Conservation (phyloP, 2,329 filamentous ascomycete species). For the Nemania sp. region DNA sequence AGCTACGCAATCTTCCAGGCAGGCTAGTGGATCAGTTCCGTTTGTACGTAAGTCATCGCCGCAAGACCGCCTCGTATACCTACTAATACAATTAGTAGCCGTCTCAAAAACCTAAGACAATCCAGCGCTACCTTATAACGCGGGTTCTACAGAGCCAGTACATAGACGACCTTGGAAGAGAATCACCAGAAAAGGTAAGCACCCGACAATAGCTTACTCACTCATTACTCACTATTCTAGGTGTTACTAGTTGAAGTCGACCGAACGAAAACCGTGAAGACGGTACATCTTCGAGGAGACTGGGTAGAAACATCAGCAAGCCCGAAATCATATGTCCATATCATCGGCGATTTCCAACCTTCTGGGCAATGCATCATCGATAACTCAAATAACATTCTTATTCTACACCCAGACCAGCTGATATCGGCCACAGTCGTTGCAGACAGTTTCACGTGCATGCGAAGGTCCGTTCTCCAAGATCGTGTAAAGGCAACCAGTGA, state of each 20-base stretch:
- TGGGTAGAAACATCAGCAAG: slow-evolving; percentile 87
- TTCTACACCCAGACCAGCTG: slow-evolving; percentile 94
- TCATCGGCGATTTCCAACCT: slow-evolving; percentile 81
- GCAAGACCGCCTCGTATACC: slow-evolving; percentile 48
- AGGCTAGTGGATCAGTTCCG: slow-evolving; percentile 51
- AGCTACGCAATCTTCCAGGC: slow-evolving; percentile 73
- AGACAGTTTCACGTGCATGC: slow-evolving; percentile 93
- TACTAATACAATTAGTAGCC: slow-evolving; percentile 77
- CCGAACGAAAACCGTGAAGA: slow-evolving; percentile 71
- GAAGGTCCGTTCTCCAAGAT: slow-evolving; percentile 92
- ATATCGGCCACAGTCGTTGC: slow-evolving; percentile 95
- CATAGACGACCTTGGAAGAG: slow-evolving; percentile 69
- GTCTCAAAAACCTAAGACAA: slow-evolving; percentile 75
- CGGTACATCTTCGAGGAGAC: slow-evolving; percentile 82
- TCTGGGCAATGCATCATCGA: slow-evolving; percentile 83
- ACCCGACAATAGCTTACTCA: slow-evolving; percentile 3
- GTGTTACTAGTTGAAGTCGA: slow-evolving; percentile 87
- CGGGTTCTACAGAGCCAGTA: slow-evolving; percentile 79
- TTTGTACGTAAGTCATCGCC: slow-evolving; percentile 65
- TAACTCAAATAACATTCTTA: slow-evolving; percentile 84
- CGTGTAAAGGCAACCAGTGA: slow-evolving; percentile 91
- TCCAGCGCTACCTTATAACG: slow-evolving; percentile 88
- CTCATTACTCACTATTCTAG: slow-evolving; percentile 58
- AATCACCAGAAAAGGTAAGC: slow-evolving; percentile 77
- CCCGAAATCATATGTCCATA: slow-evolving; percentile 81